These are phyloP conservation scores for Pichia sp. DNA, from an alignment of 1,139 yeast species.

Conservation along the genomic window DNA sequence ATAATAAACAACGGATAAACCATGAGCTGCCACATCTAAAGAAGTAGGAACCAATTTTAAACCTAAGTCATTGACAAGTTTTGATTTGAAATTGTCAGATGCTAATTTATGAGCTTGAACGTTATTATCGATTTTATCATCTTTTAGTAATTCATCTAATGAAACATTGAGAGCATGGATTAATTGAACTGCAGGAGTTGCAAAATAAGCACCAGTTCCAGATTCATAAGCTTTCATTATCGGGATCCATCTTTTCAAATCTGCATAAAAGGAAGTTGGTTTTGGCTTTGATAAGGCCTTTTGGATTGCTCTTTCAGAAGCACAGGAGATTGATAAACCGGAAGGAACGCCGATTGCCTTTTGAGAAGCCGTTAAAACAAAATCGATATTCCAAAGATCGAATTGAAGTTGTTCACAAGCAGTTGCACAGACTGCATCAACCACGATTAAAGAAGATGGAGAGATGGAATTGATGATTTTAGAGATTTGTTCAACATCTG, in stretches of 20 bases:
- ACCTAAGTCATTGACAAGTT: constrained; percentile 45
- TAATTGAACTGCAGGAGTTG: constrained; percentile 89
- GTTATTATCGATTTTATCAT: constrained; percentile 48
- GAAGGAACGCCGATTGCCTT: constrained; percentile 95
- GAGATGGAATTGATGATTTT: constrained; percentile 53
- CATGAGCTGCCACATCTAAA: constrained; percentile 69
- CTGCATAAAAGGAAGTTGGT: constrained; percentile 59
- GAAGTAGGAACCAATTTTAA: constrained; percentile 59
- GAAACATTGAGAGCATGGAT: constrained; percentile 77
- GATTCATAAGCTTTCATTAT: constrained; percentile 82
- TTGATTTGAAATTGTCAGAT: constrained; percentile 60
- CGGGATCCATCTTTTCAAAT: constrained; percentile 82
- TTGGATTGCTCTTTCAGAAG: constrained; percentile 67
- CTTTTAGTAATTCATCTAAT: constrained; percentile 60
- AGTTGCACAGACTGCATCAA: constrained; percentile 92
- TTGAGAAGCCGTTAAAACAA: constrained; percentile 85
- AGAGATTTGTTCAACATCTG: constrained; percentile 63
- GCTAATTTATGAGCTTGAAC: constrained; percentile 56
- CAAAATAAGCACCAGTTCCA: constrained; percentile 81
- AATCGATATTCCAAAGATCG: constrained; percentile 88
- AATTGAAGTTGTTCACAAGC: constrained; percentile 84
- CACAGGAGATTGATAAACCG: constrained; percentile 74
- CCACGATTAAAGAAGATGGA: constrained; percentile 77
- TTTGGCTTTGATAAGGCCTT: constrained; percentile 53
- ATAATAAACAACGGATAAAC: constrained; percentile 80